Evolutionary conservation across 495 filamentous ascomycete genomes (phyloP), one percentile per base, ranked within the genome.

Genomic region (Neurospora sp.): DNA sequence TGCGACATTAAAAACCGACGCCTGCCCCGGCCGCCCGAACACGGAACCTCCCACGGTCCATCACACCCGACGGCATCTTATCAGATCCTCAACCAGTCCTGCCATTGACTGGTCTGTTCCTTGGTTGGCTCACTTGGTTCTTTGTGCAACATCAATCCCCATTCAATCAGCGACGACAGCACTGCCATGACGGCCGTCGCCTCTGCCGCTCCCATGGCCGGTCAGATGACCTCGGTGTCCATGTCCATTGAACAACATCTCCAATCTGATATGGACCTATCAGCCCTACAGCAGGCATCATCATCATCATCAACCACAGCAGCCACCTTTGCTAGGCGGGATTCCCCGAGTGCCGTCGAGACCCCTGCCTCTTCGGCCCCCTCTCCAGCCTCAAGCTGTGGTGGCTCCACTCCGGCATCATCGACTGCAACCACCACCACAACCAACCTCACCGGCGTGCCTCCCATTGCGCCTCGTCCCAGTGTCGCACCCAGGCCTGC

Each of bases 401-500:
- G 27, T 20, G 76, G 73, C 71, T 76, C 76, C 73, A 80, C 76
- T 35, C 72, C 76, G 12, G 68, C 74, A 42, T 75, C 76, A 2
- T 75, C 75, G 10, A 74, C 71, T 1, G 73, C 71, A 39, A 31
- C 41, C 16, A 44, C 59, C 31, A 68, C 37, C 40, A 69, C 71
- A 1, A 69, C 35, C 18, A 65, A 65, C 59, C 31, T 38, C 31
- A 61, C 53, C 4, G 53, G 53, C 53, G 53, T 61, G 27, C 77
- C 80, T 69, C 75, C 71, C 9, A 75, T 78, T 40, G 76, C 78
- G 8, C 79, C 80, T 53, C 78, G 76, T n/a, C 78, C 79, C 48
- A 75, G 70, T 53, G 70, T 78, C 39, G 72, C 78, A 9, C 74
- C 74, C 74, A 77, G 76, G 37, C 68, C 76, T 9, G 40, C 74